phyloP scores from a whole-genome alignment of 768 basidiomycete species.

The Nidularia pulvinata region DNA sequence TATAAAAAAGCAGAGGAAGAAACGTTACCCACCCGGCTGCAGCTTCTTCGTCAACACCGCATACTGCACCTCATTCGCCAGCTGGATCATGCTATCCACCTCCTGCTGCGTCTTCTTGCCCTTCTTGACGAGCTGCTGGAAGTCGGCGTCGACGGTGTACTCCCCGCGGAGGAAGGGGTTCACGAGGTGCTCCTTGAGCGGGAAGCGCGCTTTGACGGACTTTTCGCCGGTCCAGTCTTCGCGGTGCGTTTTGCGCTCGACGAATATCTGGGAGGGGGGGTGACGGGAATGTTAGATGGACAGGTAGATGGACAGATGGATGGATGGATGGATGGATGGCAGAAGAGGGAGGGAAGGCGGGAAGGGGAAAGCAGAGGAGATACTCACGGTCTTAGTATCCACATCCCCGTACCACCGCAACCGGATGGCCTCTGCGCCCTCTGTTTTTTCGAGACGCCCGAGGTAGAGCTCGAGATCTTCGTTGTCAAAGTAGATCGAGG shows the following conservation, averaged over 20 bases:
- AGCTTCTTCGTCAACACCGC: conserved; percentile 81
- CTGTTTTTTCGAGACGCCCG: conserved; percentile 96
- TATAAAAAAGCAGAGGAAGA: background rate
- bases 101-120: conserved; percentile 94
- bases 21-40: conserved; percentile 61
- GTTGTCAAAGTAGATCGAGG: conserved; percentile 97
- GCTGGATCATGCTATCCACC: conserved; percentile 91
- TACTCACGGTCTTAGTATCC: conserved; percentile 70
- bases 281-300: background rate
- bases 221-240: conserved; percentile 99
- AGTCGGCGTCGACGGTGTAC: conserved; percentile 92
- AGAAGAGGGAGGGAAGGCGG: no score
- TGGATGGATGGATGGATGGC: no score
- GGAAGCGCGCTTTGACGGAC: conserved; percentile 96
- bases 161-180: conserved; percentile 90
- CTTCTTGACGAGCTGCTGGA: conserved; percentile 81
- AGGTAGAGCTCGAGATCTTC: conserved; percentile 95
- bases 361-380: background rate
- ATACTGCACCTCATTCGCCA: conserved; percentile 98
- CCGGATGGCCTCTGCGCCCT: conserved; percentile 96
- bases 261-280: conserved; percentile 58
- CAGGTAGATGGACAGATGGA: no score
- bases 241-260: conserved; percentile 90
- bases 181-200: conserved; percentile 91
- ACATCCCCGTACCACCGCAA: conserved; percentile 97